Conservation (phyloP, 176 grass and related monocot species). For the Oropetium thomaeum region DNA sequence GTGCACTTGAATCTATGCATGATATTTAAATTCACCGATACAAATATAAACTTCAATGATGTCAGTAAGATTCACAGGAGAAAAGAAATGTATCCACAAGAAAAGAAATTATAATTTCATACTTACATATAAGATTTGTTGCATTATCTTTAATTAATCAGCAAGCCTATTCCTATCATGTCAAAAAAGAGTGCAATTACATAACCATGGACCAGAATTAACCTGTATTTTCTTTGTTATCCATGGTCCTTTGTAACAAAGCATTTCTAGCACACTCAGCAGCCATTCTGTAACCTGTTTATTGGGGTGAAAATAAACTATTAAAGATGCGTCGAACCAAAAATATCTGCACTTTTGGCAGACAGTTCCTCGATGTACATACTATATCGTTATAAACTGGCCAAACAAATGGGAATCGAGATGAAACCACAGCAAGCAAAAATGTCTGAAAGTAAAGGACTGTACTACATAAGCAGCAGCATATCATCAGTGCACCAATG, state of each 20-base stretch:
- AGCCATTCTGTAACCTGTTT: constrained; percentile 85
- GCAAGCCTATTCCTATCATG: background rate
- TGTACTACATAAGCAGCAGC: background rate
- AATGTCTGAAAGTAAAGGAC: background rate
- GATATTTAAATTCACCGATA: background rate
- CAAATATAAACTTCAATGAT: background rate
- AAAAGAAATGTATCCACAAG: background rate
- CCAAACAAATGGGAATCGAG: background rate
- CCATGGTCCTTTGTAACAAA: constrained; percentile 72
- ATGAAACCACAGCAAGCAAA: background rate
- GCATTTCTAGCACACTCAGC: constrained; percentile 70
- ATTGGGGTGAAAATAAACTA: background rate
- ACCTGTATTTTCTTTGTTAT: constrained; percentile 95
- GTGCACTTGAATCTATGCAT: background rate
- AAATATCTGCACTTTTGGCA: background rate
- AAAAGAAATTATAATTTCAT: background rate
- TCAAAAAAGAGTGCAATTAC: background rate
- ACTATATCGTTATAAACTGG: background rate
- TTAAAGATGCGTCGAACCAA: background rate
- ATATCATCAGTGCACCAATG: background rate
- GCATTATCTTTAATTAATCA: background rate
- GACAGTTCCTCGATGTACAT: background rate
- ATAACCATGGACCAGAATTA: background rate
- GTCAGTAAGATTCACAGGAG: background rate
- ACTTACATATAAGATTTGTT: background rate